phyloP scores from a whole-genome alignment of 1,284 basidiomycete species.

The Entoloma clypeatum region DNA sequence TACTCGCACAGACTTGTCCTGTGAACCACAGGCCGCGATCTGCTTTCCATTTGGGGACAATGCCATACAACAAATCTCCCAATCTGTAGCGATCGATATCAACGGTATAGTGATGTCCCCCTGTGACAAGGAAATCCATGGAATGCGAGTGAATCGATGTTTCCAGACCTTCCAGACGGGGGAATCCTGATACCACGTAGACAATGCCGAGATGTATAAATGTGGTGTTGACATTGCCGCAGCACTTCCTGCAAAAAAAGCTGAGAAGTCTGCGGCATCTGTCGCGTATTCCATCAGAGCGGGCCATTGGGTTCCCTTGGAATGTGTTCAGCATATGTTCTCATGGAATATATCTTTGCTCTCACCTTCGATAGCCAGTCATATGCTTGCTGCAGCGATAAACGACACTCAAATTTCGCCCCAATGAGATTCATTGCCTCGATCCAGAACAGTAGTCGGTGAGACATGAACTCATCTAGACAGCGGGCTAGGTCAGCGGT shows the following conservation, averaged over 20 bases:
- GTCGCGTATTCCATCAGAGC: not conserved
- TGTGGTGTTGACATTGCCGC: slow-evolving; percentile 1
- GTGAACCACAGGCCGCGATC: slow-evolving; percentile 1
- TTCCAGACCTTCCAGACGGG: not conserved
- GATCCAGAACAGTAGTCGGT: slow-evolving; percentile 4
- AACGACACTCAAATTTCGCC: slow-evolving; percentile 1
- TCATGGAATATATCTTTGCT: not conserved
- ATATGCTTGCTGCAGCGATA: slow-evolving; percentile 4
- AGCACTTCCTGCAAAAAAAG: not conserved
- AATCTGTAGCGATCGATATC: not conserved
- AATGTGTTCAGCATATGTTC: not conserved
- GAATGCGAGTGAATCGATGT: not conserved
- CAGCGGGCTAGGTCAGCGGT: not conserved
- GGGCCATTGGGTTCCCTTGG: not conserved
- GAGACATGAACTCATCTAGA: slow-evolving; percentile 3
- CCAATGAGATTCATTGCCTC: slow-evolving; percentile 1
- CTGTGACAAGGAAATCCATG: not conserved
- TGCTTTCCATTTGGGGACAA: not conserved
- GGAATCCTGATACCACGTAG: not conserved
- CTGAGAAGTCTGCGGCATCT: not conserved
- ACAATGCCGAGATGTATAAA: slow-evolving; percentile 1
- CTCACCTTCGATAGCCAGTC: slow-evolving; percentile 7
- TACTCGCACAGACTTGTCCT: no score
- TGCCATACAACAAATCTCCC: not conserved
- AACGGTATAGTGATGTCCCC: not conserved